Percentiles rank a stretch among this genome's conserved stretches.
Conservation (phyloP, 495 filamentous ascomycete genomes). For the Hypomontagnella submonticulosa region DNA sequence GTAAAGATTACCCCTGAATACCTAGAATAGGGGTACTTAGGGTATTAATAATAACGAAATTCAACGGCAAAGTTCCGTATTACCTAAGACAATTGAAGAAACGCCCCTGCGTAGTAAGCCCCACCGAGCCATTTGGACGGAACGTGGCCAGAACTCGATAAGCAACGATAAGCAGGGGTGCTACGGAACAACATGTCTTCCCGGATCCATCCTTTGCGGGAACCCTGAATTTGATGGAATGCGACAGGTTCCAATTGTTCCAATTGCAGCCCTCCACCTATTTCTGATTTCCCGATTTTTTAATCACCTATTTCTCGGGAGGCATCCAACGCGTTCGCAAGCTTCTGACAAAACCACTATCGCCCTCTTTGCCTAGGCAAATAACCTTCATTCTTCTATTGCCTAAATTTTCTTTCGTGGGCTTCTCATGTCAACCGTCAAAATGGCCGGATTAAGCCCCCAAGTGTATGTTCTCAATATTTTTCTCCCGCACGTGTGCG, state of each 20-base stretch:
- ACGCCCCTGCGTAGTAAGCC: neutral
- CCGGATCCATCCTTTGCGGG: neutral
- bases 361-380: neutral
- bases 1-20: no score
- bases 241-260: slow-evolving; percentile 8
- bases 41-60: no score
- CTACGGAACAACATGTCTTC: slow-evolving; percentile 16
- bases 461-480: slow-evolving; percentile 58
- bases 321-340: neutral
- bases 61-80: no score
- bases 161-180: neutral
- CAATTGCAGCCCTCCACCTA: neutral
- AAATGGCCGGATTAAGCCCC: slow-evolving; percentile 62
- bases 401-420: neutral
- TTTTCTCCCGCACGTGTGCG: slow-evolving; percentile 18
- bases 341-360: slow-evolving; percentile 5
- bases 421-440: slow-evolving; percentile 36
- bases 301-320: neutral
- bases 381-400: neutral
- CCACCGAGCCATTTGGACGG: slow-evolving; percentile 5
- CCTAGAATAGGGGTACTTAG: no score
- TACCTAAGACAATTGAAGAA: no score
- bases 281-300: slow-evolving; percentile 9
- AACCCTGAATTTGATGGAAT: slow-evolving; percentile 11
- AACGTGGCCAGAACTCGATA: slow-evolving; percentile 22